Conservation (phyloP, 2,329 filamentous ascomycete genomes). For the Capronia americana region DNA sequence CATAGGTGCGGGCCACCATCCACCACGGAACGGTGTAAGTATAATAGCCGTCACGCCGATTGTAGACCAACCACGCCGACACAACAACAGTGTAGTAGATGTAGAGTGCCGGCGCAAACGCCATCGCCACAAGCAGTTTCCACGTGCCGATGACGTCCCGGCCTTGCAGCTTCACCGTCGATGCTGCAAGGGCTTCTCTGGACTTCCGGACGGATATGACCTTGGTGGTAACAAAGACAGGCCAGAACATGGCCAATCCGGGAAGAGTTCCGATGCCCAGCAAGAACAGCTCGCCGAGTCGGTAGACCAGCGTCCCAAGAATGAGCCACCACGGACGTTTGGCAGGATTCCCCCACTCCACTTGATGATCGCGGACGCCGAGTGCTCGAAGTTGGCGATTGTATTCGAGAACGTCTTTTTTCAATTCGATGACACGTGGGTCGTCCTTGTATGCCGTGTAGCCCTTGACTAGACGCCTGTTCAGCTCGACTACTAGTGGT, state of each 20-base stretch:
- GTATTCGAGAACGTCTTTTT: conserved; percentile 79
- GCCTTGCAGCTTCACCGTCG: conserved; percentile 85
- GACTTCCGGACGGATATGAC: conserved; percentile 82
- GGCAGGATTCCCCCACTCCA: conserved; percentile 72
- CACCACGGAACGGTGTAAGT: conserved; percentile 81
- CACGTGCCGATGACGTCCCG: conserved; percentile 91
- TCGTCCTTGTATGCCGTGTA: conserved; percentile 94
- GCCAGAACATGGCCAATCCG: conserved; percentile 84
- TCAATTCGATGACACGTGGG: conserved; percentile 76
- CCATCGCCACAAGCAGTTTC: conserved; percentile 89
- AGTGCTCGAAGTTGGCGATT: conserved; percentile 85
- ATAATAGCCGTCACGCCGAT: conserved; percentile 81
- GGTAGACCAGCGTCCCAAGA: conserved; percentile 77
- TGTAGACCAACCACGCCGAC: conserved; percentile 77
- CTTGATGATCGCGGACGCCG: conserved; percentile 90
- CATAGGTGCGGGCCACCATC: conserved; percentile 67
- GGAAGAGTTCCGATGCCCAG: conserved; percentile 83
- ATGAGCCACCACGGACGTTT: conserved; percentile 80
- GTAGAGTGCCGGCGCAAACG: conserved; percentile 80
- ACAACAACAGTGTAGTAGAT: conserved; percentile 78
- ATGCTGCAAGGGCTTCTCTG: conserved; percentile 80
- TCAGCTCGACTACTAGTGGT: conserved; percentile 91
- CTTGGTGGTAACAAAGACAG: conserved; percentile 84
- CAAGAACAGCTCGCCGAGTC: conserved; percentile 76
- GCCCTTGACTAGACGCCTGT: conserved; percentile 85